phyloP scores from a whole-genome alignment of 345 rosid genomes.

The Linum usitatissimum region DNA sequence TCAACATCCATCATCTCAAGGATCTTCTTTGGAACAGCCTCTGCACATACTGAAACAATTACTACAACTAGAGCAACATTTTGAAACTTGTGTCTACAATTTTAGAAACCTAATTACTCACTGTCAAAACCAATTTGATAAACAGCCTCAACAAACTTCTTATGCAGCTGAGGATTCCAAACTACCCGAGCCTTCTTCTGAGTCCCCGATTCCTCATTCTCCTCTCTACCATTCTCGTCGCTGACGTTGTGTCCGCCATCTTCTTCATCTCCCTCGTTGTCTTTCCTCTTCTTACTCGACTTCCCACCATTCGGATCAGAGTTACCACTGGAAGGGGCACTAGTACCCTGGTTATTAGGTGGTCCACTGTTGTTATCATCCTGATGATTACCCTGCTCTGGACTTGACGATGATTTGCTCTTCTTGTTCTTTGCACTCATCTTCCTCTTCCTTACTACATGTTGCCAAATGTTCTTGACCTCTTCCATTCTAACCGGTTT shows the following conservation, averaged over 20 bases:
- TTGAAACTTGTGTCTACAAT: too few species aligned
- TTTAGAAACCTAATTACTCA: conserved; percentile 26
- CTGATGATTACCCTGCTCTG: conserved; percentile 21
- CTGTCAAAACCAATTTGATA: conserved; percentile 77
- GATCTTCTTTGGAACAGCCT: conserved; percentile 91
- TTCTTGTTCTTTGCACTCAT: conserved; percentile 32
- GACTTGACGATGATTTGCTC: conserved; percentile 11
- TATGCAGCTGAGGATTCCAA: conserved; percentile 80
- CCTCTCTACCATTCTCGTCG: conserved; percentile 42
- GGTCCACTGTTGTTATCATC: conserved; percentile 10
- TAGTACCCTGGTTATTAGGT: conserved; percentile 27
- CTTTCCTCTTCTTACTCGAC: conserved; percentile 52
- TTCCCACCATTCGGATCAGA: conserved; percentile 27
- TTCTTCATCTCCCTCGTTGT: conserved; percentile 51
- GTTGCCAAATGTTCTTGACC: conserved; percentile 93
- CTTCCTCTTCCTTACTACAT: conserved; percentile 63
- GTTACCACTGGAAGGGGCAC: conserved; percentile 22
- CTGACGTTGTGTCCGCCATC: conserved; percentile 41
- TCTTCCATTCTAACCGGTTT: conserved; percentile 86
- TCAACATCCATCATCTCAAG: conserved; percentile 89
- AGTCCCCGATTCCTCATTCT: conserved; percentile 45
- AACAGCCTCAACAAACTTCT: conserved; percentile 80
- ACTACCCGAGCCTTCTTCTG: conserved; percentile 92
- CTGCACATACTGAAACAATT: conserved; percentile 23
- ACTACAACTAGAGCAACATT: not conserved